These are phyloP conservation scores for Phyllosticta paracitricarpa DNA, from an alignment of 2,329 filamentous ascomycete genomes.

Conservation along the genomic window DNA sequence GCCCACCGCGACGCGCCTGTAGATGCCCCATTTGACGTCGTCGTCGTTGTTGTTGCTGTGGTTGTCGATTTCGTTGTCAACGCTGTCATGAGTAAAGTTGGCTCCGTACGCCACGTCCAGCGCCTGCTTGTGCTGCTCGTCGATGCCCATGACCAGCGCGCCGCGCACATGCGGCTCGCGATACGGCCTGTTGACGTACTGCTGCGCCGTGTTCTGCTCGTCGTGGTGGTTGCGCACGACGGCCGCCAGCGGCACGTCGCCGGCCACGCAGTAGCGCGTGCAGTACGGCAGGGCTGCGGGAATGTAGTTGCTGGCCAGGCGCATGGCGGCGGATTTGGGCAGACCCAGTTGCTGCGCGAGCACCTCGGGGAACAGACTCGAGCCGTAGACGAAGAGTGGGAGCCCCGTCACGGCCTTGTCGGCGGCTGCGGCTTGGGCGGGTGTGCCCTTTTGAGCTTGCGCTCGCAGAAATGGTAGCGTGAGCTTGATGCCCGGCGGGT, in stretches of 20 bases:
- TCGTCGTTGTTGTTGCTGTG: not conserved
- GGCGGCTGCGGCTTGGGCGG: not conserved
- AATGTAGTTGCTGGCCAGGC: not conserved
- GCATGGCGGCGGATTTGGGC: not conserved
- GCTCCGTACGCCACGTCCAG: not conserved
- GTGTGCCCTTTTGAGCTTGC: not conserved
- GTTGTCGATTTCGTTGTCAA: too few species aligned
- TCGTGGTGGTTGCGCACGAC: not conserved
- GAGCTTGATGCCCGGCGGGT: not conserved
- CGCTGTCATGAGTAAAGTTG: not conserved
- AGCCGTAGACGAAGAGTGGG: conserved; percentile 7
- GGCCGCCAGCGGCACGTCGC: not conserved
- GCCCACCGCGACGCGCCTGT: not conserved
- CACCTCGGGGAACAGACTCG: not conserved
- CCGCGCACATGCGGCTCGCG: not conserved
- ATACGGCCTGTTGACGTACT: not conserved
- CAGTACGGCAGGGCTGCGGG: not conserved
- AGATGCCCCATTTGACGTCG: not conserved
- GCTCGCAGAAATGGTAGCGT: not conserved
- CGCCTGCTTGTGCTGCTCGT: not conserved
- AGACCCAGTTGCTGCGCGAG: not conserved
- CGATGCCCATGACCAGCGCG: not conserved
- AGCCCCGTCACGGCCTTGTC: not conserved
- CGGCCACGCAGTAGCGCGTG: not conserved
- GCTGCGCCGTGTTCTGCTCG: too few species aligned